phyloP scores from a whole-genome alignment of 1,284 basidiomycete species.

The Caloboletus firmus region DNA sequence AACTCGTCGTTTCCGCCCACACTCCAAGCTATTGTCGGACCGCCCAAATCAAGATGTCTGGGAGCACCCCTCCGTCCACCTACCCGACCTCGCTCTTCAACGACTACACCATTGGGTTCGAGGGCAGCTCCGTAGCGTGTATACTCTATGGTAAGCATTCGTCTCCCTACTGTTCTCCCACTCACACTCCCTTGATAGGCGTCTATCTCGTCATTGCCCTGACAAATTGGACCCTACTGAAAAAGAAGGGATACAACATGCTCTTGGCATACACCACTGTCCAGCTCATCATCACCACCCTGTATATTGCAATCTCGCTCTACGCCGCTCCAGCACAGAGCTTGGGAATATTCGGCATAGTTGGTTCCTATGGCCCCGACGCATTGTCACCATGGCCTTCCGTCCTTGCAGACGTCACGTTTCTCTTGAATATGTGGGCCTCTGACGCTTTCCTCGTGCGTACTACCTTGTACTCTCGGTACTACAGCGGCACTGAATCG shows the following conservation, averaged over 20 bases:
- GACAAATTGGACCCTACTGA: constrained; percentile 20
- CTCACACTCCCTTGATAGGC: constrained; percentile 10
- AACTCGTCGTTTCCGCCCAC: not conserved
- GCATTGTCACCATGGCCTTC: constrained; percentile 19
- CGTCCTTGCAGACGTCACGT: constrained; percentile 12
- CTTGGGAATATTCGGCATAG: constrained; percentile 16
- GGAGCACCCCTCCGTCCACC: not conserved
- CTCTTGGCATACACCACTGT: constrained; percentile 14
- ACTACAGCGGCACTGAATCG: not conserved
- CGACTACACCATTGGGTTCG: constrained; percentile 19
- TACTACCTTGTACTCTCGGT: not conserved
- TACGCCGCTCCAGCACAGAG: constrained; percentile 15
- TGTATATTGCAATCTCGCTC: constrained; percentile 21
- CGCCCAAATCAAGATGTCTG: constrained; percentile 13
- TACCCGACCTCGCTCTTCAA: constrained; percentile 14
- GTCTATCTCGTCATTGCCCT: constrained; percentile 19
- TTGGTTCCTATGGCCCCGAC: constrained; percentile 2
- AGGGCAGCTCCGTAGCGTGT: constrained; percentile 20
- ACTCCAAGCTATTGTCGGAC: not conserved
- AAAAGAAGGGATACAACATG: constrained; percentile 17
- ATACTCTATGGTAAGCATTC: constrained; percentile 18
- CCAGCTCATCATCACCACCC: constrained; percentile 21
- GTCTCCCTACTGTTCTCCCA: not conserved
- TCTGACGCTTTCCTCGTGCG: constrained; percentile 29
- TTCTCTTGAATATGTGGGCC: constrained; percentile 26